Evolutionary conservation across 768 basidiomycete genomes (phyloP).

Genomic region (Lentinula guzmanii): DNA sequence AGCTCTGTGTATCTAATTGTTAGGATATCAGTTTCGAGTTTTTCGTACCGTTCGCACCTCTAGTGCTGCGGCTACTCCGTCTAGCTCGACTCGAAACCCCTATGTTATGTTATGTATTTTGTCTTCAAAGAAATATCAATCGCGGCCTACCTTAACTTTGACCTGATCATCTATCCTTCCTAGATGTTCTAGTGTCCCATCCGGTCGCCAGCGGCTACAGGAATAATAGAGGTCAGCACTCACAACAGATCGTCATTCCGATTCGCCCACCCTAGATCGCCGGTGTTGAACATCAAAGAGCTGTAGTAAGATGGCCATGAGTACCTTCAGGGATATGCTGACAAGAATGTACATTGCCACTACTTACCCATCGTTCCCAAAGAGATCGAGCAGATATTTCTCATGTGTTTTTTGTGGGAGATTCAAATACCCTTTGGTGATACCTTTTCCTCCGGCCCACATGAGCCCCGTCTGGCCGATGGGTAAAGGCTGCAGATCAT

Average conservation of each 20-base stretch:
- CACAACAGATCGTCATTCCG: neutral
- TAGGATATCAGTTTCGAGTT: constrained; percentile 8
- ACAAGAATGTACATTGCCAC: neutral
- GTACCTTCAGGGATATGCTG: neutral
- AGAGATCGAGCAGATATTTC: constrained; percentile 45
- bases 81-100: constrained; percentile 61
- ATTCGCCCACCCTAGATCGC: constrained; percentile 42
- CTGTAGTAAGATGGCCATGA: constrained; percentile 9
- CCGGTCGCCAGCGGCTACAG: constrained; percentile 39
- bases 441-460: constrained; percentile 62
- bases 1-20: constrained; percentile 23
- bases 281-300: constrained; percentile 59
- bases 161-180: constrained; percentile 61
- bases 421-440: constrained; percentile 50
- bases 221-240: constrained; percentile 4
- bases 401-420: constrained; percentile 49
- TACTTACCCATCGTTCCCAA: constrained; percentile 39
- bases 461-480: constrained; percentile 36
- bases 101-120: constrained; percentile 13
- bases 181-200: constrained; percentile 51
- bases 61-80: constrained; percentile 57
- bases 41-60: constrained; percentile 29
- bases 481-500: constrained; percentile 22
- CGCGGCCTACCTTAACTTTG: constrained; percentile 44
- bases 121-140: neutral